A percentile compares a stretch with the other conserved stretches of the same genome.
phyloP scores from a whole-genome alignment of 495 filamentous ascomycete genomes.

The Aspergillus incahuasiensis region DNA sequence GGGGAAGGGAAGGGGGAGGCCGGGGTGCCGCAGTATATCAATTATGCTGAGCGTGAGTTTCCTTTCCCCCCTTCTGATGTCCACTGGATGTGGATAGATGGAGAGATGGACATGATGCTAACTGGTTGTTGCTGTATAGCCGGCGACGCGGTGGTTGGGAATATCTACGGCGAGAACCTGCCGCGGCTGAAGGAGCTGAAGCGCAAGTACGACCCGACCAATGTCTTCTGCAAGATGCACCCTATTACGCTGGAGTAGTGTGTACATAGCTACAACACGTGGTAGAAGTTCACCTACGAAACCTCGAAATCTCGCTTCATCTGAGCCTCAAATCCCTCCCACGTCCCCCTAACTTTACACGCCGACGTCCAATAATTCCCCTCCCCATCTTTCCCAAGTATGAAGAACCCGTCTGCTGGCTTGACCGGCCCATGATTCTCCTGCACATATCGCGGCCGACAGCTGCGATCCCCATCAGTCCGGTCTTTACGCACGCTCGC shows the following conservation, averaged over 20 bases:
- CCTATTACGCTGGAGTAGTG: slow-evolving; percentile 4
- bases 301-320: slow-evolving; percentile 17
- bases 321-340: slow-evolving; percentile 23
- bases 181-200: slow-evolving; percentile 42
- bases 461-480: slow-evolving; percentile 17
- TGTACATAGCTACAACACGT: too few species aligned
- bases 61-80: neutral
- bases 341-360: slow-evolving; percentile 22
- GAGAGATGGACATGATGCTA: neutral
- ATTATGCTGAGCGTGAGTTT: slow-evolving; percentile 41
- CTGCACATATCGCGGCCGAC: slow-evolving; percentile 24
- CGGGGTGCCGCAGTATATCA: slow-evolving; percentile 38
- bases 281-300: too few species aligned
- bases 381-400: slow-evolving; percentile 45
- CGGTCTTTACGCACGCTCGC: slow-evolving; percentile 20
- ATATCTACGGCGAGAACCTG: slow-evolving; percentile 46
- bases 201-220: slow-evolving; percentile 50
- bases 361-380: slow-evolving; percentile 45
- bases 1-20: slow-evolving; percentile 9
- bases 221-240: slow-evolving; percentile 49
- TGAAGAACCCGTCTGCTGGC: slow-evolving; percentile 24
- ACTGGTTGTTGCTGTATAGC: slow-evolving; percentile 19
- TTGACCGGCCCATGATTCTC: slow-evolving; percentile 25
- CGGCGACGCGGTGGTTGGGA: slow-evolving; percentile 29
- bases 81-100: too few species aligned